These are phyloP conservation scores for Candida oleophila DNA, from an alignment of 805 yeast genomes.

Conservation along the genomic window DNA sequence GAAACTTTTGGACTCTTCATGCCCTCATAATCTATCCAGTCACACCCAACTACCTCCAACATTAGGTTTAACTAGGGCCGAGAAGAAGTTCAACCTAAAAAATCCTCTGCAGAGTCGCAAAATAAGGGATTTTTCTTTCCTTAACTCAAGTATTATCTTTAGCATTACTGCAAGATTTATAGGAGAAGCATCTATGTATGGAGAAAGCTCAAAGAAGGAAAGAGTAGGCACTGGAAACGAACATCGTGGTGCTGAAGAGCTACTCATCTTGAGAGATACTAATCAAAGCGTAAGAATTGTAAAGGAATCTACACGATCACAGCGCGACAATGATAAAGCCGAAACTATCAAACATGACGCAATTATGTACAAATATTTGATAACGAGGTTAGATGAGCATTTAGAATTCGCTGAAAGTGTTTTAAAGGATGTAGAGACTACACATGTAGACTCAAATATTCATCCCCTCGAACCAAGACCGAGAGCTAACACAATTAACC, in stretches of 20 bases:
- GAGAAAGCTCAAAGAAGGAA: constrained; percentile 8
- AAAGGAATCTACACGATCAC: constrained; percentile 14
- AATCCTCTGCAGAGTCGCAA: background rate
- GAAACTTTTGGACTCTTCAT: constrained; percentile 36
- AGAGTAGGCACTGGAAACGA: constrained; percentile 23
- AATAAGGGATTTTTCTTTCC: constrained; percentile 27
- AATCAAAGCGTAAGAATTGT: constrained; percentile 25
- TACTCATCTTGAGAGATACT: constrained; percentile 33
- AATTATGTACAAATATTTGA: constrained; percentile 21
- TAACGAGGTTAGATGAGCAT: constrained; percentile 25
- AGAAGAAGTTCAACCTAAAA: constrained; percentile 9
- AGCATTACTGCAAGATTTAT: constrained; percentile 36
- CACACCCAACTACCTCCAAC: constrained; percentile 40
- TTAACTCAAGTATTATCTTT: constrained; percentile 28
- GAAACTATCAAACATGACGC: constrained; percentile 16
- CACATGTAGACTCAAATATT: background rate
- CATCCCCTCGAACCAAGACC: constrained; percentile 2
- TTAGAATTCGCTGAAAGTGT: constrained; percentile 8
- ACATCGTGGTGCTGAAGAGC: constrained; percentile 38
- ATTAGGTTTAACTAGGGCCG: constrained; percentile 21
- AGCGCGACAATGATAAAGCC: constrained; percentile 15
- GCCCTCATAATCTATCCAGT: constrained; percentile 27
- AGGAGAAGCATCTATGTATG: constrained; percentile 34
- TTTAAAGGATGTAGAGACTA: background rate
- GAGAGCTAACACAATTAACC: background rate